Evolutionary conservation across 495 filamentous ascomycete species (phyloP).

Genomic region (Xylaria sp.): DNA sequence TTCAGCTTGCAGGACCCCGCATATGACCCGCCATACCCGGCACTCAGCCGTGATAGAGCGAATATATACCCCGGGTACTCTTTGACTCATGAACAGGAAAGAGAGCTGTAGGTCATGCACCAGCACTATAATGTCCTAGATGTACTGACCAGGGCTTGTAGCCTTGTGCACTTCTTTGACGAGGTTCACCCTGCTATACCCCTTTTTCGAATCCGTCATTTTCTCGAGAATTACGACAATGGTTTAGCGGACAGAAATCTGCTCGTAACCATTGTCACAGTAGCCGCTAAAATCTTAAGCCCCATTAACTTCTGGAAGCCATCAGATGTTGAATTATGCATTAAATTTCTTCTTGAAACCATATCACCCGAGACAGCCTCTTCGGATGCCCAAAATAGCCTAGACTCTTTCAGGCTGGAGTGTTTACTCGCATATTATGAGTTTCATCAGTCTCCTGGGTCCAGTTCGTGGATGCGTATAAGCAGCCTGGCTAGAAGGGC

Average conservation of each 20-base stretch:
- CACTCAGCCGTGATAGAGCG: background rate
- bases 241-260: constrained; percentile 32
- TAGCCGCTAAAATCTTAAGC: constrained; percentile 38
- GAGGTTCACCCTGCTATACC: constrained; percentile 42
- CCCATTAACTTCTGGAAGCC: constrained; percentile 32
- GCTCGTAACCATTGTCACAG: constrained; percentile 34
- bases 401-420: constrained; percentile 42
- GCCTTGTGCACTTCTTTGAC: constrained; percentile 35
- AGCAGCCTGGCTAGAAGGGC: constrained; percentile 44
- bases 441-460: constrained; percentile 46
- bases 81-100: constrained; percentile 28
- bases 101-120: constrained; percentile 29
- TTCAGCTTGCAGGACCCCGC: background rate
- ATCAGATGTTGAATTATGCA: constrained; percentile 33
- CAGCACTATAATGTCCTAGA: background rate
- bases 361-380: constrained; percentile 21
- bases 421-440: constrained; percentile 50
- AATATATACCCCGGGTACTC: constrained; percentile 30
- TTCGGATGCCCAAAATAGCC: constrained; percentile 18
- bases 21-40: background rate
- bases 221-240: constrained; percentile 35
- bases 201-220: constrained; percentile 37
- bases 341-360: constrained; percentile 30
- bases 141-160: constrained; percentile 4
- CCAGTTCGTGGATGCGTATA: constrained; percentile 45